Conservation (phyloP, 2,329 filamentous ascomycete species). For the Claviceps sp. region DNA sequence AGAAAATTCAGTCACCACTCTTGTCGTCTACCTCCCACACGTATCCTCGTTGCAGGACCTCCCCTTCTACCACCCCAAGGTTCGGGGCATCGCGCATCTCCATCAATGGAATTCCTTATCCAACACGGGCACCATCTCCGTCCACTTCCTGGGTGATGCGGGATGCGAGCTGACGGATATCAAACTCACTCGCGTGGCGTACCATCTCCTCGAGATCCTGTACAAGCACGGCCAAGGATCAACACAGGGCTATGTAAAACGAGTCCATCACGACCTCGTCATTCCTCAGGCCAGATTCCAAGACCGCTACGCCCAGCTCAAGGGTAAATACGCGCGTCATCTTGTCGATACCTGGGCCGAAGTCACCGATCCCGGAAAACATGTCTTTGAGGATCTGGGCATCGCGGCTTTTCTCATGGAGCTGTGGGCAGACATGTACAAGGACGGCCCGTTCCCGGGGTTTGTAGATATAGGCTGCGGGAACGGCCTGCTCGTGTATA, state of each 20-base stretch:
- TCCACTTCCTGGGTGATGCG: slow-evolving; percentile 45
- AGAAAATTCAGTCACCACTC: slow-evolving; percentile 14
- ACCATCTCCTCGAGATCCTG: slow-evolving; percentile 53
- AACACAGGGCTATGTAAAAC: slow-evolving; percentile 58
- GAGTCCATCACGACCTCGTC: slow-evolving; percentile 70
- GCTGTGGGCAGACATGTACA: slow-evolving; percentile 79
- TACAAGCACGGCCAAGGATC: slow-evolving; percentile 61
- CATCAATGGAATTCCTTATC: slow-evolving; percentile 46
- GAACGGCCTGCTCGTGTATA: slow-evolving; percentile 78
- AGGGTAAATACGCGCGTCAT: slow-evolving; percentile 59
- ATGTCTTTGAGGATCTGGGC: slow-evolving; percentile 86
- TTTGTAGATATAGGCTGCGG: slow-evolving; percentile 96
- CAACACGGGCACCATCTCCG: slow-evolving; percentile 36
- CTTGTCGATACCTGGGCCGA: slow-evolving; percentile 74
- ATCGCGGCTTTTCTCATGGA: slow-evolving; percentile 91
- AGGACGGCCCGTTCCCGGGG: slow-evolving; percentile 50
- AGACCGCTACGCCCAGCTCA: slow-evolving; percentile 68
- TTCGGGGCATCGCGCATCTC: slow-evolving; percentile 61
- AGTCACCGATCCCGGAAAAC: slow-evolving; percentile 74
- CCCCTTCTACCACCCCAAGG: slow-evolving; percentile 79
- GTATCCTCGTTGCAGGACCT: slow-evolving; percentile 44
- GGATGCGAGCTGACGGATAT: slow-evolving; percentile 15
- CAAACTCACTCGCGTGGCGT: slow-evolving; percentile 53
- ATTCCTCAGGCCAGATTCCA: slow-evolving; percentile 67
- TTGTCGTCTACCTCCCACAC: slow-evolving; percentile 69